phyloP scores from a whole-genome alignment of 1,284 basidiomycete species.

The Ceratobasidium papillatum region DNA sequence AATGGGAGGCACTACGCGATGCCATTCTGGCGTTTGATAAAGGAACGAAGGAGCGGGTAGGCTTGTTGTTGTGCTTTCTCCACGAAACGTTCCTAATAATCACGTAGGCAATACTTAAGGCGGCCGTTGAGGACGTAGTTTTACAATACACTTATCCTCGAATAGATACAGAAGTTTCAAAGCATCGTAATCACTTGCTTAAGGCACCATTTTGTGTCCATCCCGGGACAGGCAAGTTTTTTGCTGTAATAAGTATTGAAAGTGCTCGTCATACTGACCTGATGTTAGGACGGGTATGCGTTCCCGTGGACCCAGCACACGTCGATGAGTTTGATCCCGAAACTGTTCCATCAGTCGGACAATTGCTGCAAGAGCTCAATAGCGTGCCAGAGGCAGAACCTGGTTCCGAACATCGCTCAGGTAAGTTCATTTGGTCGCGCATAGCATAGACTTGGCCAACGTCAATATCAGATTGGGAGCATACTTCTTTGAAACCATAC shows the following conservation, averaged over 20 bases:
- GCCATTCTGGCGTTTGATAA: constrained; percentile 44
- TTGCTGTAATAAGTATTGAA: not conserved
- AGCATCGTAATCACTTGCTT: constrained; percentile 96
- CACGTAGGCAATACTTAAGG: constrained; percentile 48
- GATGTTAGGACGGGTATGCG: constrained; percentile 83
- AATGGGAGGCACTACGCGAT: constrained; percentile 75
- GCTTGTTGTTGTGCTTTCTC: not conserved
- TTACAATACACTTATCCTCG: constrained; percentile 97
- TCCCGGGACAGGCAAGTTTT: constrained; percentile 76
- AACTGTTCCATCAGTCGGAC: constrained; percentile 83
- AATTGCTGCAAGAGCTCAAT: constrained; percentile 84
- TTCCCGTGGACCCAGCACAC: constrained; percentile 82
- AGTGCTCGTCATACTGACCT: not conserved
- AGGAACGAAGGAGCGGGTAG: constrained; percentile 16
- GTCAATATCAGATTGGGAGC: constrained; percentile 66
- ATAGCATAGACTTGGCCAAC: not conserved
- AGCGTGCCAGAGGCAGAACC: constrained; percentile 51
- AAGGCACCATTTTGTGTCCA: constrained; percentile 98
- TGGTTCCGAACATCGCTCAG: constrained; percentile 60
- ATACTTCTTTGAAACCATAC: constrained; percentile 84
- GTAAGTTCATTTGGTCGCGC: constrained; percentile 51
- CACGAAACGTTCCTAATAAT: not conserved
- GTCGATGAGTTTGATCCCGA: constrained; percentile 90
- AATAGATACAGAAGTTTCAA: constrained; percentile 96
- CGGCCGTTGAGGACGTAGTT: constrained; percentile 83